A percentile compares a stretch with the other conserved stretches of the same genome.
Conservation (phyloP, 352 stramenopile species). For the Phytopythium chamaehyphon region DNA sequence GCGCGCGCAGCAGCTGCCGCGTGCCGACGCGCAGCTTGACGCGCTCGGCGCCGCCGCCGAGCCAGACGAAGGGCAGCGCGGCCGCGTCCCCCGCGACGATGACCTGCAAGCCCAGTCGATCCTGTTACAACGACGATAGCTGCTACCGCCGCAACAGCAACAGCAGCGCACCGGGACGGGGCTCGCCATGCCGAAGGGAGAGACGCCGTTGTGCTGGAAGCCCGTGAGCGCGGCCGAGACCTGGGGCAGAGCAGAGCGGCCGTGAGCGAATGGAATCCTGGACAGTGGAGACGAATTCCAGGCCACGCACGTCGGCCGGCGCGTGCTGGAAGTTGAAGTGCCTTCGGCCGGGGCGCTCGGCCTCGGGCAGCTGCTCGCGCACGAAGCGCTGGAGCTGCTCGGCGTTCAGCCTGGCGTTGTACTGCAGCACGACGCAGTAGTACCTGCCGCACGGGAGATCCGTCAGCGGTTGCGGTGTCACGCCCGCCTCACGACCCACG, state of each 20-base stretch:
- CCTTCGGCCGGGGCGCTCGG: slow-evolving; percentile 58
- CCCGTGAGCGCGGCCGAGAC: slow-evolving; percentile 68
- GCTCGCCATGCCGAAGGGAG: slow-evolving; percentile 75
- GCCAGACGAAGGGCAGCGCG: slow-evolving; percentile 67
- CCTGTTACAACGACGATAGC: no score
- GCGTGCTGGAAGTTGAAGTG: slow-evolving; percentile 89
- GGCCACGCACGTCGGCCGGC: slow-evolving; percentile 32
- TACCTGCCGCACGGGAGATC: slow-evolving; percentile 48
- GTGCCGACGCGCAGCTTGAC: slow-evolving; percentile 80
- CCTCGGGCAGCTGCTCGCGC: slow-evolving; percentile 50
- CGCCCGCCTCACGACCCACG: no score
- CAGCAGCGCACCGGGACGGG: slow-evolving; percentile 66
- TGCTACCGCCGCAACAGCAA: no score
- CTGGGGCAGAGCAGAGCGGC: slow-evolving; percentile 10
- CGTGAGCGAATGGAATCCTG: no score
- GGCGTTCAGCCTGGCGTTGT: slow-evolving; percentile 77
- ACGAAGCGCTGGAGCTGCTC: slow-evolving; percentile 84
- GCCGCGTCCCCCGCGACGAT: slow-evolving; percentile 60
- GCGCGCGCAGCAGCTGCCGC: slow-evolving; percentile 47
- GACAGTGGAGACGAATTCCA: no score
- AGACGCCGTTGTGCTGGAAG: slow-evolving; percentile 85
- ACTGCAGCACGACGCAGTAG: slow-evolving; percentile 86
- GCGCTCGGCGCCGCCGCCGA: slow-evolving; percentile 68
- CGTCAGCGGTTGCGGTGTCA: no score
- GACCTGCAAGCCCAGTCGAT: slow-evolving; percentile 29